A percentile compares a stretch with the other conserved stretches of the same genome.
Conservation (phyloP, 73 alveolate species). For the Durusdinium trenchii region DNA sequence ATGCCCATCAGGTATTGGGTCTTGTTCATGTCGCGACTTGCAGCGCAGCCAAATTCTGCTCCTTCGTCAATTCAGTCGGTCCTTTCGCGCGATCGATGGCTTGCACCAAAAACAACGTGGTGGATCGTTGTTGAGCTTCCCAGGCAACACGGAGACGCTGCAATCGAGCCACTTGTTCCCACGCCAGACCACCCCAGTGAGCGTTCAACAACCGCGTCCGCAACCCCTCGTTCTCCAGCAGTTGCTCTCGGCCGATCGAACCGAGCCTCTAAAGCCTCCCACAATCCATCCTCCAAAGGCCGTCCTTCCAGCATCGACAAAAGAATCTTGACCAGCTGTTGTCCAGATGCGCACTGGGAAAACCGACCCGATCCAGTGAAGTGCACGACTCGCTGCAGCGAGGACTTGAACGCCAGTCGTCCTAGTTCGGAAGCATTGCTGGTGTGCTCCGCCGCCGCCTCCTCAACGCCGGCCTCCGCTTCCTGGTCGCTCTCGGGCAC, state of each 20-base stretch:
- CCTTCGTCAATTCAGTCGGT: not conserved
- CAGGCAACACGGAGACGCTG: not conserved
- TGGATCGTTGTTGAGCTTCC: not conserved
- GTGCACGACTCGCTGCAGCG: not conserved
- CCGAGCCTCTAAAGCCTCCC: not conserved
- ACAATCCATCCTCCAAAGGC: not conserved
- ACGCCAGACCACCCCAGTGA: conserved; percentile 58
- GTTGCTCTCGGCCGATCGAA: not conserved
- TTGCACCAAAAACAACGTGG: not conserved
- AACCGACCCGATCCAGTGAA: conserved; percentile 45
- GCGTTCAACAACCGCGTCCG: not conserved
- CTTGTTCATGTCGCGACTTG: conserved; percentile 33
- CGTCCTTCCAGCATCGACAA: not conserved
- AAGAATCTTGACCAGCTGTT: not conserved
- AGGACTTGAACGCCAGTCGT: not conserved
- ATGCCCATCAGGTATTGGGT: conserved; percentile 37
- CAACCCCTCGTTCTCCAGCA: not conserved
- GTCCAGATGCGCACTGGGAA: not conserved
- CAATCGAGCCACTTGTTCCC: conserved; percentile 53
- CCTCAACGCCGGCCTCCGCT: not conserved
- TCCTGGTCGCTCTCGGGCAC: not conserved
- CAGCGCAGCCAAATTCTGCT: not conserved
- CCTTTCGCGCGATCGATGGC: conserved; percentile 10
- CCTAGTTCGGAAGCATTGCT: conserved; percentile 11
- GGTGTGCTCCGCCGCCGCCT: not conserved